A percentile compares a stretch with the other conserved stretches of the same genome.
phyloP scores from a whole-genome alignment of 2,329 filamentous ascomycete genomes.

The Xylariomycetidae sp. region DNA sequence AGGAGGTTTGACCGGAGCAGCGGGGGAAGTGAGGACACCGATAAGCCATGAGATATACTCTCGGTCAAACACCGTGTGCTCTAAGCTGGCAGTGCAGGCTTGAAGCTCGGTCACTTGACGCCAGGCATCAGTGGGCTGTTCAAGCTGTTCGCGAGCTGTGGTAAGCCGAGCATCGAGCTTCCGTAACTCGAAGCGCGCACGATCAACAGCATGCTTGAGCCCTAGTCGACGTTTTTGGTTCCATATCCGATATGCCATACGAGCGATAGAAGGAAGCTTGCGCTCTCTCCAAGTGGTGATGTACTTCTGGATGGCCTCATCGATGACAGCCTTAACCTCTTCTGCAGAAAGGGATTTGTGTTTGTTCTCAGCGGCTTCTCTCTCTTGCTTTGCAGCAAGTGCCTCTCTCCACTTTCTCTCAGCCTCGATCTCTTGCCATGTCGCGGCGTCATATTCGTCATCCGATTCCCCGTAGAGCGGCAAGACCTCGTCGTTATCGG shows the following conservation, averaged over 20 bases:
- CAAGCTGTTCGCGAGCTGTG: too few relatives aligned
- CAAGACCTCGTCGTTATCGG: slow-evolving; percentile 34
- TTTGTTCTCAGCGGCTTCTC: slow-evolving; percentile 11
- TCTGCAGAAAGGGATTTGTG: slow-evolving; percentile 31
- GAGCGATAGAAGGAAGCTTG: slow-evolving; percentile 49
- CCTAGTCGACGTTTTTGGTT: slow-evolving; percentile 40
- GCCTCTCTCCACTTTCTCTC: too few relatives aligned
- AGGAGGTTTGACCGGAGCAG: slow-evolving; percentile 33
- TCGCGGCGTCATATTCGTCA: slow-evolving; percentile 50
- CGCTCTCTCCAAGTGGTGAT: slow-evolving; percentile 50
- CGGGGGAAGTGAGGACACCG: slow-evolving; percentile 35
- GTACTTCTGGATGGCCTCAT: slow-evolving; percentile 45
- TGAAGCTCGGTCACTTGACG: slow-evolving; percentile 47
- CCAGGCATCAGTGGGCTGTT: too few relatives aligned
- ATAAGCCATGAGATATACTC: slow-evolving; percentile 47
- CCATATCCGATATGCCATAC: slow-evolving; percentile 59
- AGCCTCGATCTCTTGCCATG: slow-evolving; percentile 55
- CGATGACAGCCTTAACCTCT: slow-evolving; percentile 46
- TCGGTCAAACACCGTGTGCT: slow-evolving; percentile 58
- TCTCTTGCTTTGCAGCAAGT: slow-evolving; percentile 14
- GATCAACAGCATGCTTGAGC: too few relatives aligned
- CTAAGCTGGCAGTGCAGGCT: slow-evolving; percentile 51
- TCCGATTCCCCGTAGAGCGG: slow-evolving; percentile 51
- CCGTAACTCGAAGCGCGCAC: too few relatives aligned
- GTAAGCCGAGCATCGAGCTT: slow-evolving; percentile 45